phyloP scores from a whole-genome alignment of 768 basidiomycete species.

The Russula vinacea region DNA sequence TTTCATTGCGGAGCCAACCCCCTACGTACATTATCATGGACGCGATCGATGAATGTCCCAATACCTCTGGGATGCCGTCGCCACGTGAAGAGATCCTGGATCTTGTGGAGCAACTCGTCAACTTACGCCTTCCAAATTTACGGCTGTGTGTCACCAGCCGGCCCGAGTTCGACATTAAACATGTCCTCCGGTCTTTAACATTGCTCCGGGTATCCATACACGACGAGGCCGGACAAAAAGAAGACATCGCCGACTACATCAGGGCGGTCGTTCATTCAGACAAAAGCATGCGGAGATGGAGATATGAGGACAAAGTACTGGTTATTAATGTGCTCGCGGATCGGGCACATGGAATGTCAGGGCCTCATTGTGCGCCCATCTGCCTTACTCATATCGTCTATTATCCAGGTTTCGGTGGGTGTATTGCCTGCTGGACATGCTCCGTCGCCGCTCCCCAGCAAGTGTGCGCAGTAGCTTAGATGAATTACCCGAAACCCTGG shows the following conservation, averaged over 20 bases:
- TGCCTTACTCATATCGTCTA: neutral
- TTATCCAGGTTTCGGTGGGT: conserved; percentile 7
- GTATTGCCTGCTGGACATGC: neutral
- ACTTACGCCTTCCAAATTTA: neutral
- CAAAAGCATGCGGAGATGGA: neutral
- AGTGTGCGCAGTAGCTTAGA: neutral
- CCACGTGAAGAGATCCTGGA: neutral
- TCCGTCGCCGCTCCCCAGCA: neutral
- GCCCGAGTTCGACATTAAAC: neutral
- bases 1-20: neutral
- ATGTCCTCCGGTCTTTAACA: neutral
- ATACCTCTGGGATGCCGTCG: neutral
- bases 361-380: neutral
- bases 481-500: neutral
- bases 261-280: neutral
- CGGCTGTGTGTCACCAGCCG: conserved; percentile 6
- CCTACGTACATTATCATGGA: neutral
- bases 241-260: conserved; percentile 1
- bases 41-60: conserved; percentile 15
- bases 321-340: neutral
- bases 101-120: neutral
- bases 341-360: conserved; percentile 11
- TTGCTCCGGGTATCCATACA: neutral
- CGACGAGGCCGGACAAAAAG: neutral
- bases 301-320: neutral